A percentile compares a stretch with the other conserved stretches of the same genome.
These are phyloP conservation scores for Lophiostoma macrostomum DNA, from an alignment of 495 filamentous ascomycete species.

Conservation along the genomic window DNA sequence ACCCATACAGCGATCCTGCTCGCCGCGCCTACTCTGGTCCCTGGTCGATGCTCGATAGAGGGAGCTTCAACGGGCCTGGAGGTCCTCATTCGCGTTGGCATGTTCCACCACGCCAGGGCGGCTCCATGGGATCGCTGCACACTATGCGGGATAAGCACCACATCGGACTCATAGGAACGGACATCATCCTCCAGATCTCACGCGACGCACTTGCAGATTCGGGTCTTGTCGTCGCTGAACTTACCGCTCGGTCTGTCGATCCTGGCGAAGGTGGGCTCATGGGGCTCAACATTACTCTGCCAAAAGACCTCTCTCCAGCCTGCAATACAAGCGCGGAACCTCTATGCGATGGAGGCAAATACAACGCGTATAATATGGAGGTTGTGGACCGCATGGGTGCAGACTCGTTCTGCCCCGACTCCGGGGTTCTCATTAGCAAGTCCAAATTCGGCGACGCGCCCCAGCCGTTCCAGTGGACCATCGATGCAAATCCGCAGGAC, in stretches of 20 bases:
- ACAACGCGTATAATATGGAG: slow-evolving; percentile 44
- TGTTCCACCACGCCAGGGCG: slow-evolving; percentile 42
- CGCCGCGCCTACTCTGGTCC: slow-evolving; percentile 44
- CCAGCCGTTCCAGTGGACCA: slow-evolving; percentile 45
- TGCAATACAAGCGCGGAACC: slow-evolving; percentile 41
- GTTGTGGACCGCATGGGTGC: slow-evolving; percentile 47
- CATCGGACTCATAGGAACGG: slow-evolving; percentile 39
- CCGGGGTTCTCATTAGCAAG: slow-evolving; percentile 48
- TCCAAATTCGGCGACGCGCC: slow-evolving; percentile 28
- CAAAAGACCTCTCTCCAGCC: slow-evolving; percentile 36
- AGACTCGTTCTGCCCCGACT: slow-evolving; percentile 44
- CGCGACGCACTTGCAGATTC: slow-evolving; percentile 38
- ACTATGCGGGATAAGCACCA: slow-evolving; percentile 46
- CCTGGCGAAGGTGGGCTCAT: slow-evolving; percentile 34
- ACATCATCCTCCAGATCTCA: slow-evolving; percentile 39
- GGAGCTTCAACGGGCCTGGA: slow-evolving; percentile 46
- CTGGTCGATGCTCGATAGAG: slow-evolving; percentile 43
- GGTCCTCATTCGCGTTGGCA: slow-evolving; percentile 47
- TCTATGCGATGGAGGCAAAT: slow-evolving; percentile 44
- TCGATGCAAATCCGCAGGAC: slow-evolving; percentile 46
- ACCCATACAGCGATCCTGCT: slow-evolving; percentile 41
- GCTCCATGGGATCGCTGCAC: slow-evolving; percentile 42
- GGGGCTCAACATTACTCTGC: slow-evolving; percentile 40
- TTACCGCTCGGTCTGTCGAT: slow-evolving; percentile 42
- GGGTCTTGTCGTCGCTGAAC: slow-evolving; percentile 41